Conservation (phyloP, 139 green algal genomes). For the Mychonastes homosphaera region DNA sequence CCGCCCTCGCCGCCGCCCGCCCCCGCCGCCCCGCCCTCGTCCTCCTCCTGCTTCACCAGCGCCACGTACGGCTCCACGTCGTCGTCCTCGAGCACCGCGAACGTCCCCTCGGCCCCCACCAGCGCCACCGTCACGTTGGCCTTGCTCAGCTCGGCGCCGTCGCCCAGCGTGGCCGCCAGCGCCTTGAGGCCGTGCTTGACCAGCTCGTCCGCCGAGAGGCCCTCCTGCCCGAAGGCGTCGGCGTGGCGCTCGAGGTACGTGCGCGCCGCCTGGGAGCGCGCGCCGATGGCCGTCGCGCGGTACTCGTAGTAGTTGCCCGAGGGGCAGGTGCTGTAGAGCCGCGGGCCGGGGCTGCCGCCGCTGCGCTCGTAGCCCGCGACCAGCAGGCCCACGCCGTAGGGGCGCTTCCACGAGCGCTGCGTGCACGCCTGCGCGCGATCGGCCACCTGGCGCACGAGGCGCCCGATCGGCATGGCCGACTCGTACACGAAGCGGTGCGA, state of each 20-base stretch:
- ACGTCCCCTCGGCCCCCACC: constrained; percentile 64
- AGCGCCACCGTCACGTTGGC: constrained; percentile 69
- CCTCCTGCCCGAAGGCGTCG: constrained; percentile 56
- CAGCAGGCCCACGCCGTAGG: constrained; percentile 91
- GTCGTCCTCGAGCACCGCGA: constrained; percentile 78
- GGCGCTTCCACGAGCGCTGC: constrained; percentile 85
- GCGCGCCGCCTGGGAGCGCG: constrained; percentile 82
- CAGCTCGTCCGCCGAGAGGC: constrained; percentile 78
- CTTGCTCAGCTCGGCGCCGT: constrained; percentile 56
- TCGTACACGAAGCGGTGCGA: constrained; percentile 96
- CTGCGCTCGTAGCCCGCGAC: constrained; percentile 72
- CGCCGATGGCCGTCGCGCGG: constrained; percentile 90
- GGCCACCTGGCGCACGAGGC: constrained; percentile 82
- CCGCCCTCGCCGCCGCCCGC: constrained; percentile 4
- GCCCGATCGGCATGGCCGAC: constrained; percentile 65
- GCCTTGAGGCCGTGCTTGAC: constrained; percentile 69
- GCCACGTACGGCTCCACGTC: constrained; percentile 35
- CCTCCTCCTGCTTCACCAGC: constrained; percentile 21
- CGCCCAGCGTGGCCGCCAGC: constrained; percentile 21
- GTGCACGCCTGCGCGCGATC: constrained; percentile 86
- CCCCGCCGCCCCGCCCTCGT: constrained; percentile 1
- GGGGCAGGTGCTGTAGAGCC: constrained; percentile 89
- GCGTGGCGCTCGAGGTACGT: constrained; percentile 95
- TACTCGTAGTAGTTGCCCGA: constrained; percentile 97
- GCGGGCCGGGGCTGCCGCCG: constrained; percentile 54